Conservation (phyloP, 257 asterid genomes). For the Orobanche coerulescens region DNA sequence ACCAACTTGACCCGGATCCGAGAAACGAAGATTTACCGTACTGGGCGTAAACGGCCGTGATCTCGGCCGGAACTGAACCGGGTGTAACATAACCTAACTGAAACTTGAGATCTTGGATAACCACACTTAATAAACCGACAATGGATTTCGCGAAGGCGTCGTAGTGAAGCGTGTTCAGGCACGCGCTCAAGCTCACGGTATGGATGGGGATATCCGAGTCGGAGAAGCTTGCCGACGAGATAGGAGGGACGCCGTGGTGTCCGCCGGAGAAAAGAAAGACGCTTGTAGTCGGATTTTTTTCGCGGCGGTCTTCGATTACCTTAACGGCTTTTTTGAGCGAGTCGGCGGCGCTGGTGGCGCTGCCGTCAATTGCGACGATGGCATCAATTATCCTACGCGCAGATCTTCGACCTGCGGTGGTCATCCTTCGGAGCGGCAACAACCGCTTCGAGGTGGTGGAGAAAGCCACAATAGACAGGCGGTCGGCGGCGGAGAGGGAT, state of each 20-base stretch:
- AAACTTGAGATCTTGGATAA: conserved; percentile 52
- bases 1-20: conserved; percentile 67
- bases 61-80: conserved; percentile 59
- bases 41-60: conserved; percentile 61
- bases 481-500: conserved; percentile 68
- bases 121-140: conserved; percentile 37
- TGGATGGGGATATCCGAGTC: conserved; percentile 54
- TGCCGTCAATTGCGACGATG: conserved; percentile 49
- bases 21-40: conserved; percentile 40
- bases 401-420: conserved; percentile 58
- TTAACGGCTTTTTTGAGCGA: conserved; percentile 85
- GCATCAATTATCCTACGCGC: conserved; percentile 88
- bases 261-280: conserved; percentile 61
- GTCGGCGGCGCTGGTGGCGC: conserved; percentile 51
- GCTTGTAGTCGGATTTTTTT: conserved; percentile 56
- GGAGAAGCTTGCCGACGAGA: conserved; percentile 56
- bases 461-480: conserved; percentile 86
- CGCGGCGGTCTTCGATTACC: conserved; percentile 92
- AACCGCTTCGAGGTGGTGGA: conserved; percentile 78
- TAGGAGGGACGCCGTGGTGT: conserved; percentile 31
- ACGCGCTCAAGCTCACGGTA: conserved; percentile 48
- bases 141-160: conserved; percentile 36
- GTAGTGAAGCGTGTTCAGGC: conserved; percentile 30
- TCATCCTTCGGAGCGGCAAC: conserved; percentile 77
- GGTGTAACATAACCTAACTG: conserved; percentile 42